Evolutionary conservation across 225 moss, liverwort and hornwort species (phyloP), one percentile per base, ranked within the genome.

Genomic region (Pleurozium schreberi): DNA sequence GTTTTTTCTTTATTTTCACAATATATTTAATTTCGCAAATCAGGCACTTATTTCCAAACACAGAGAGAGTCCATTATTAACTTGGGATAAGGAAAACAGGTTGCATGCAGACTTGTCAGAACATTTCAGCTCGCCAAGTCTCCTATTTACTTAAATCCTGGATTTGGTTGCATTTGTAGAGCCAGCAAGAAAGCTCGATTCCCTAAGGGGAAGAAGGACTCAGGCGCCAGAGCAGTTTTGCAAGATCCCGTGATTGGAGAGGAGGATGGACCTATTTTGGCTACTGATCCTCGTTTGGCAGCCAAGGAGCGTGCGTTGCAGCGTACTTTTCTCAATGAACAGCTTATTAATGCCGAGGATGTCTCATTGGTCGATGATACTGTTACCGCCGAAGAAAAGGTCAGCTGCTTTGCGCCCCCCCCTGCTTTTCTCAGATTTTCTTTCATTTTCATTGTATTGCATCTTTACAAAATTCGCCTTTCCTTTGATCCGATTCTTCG

Each of bases 151-250:
- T 66, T 17, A 11, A 88, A 26, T 53, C 75, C 28, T 66, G 69
- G 55, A 76, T 61, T 80, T 82, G 73, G 78, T 90, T 86, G 87
- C 76, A 64, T 66, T 70, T 87, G 64, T 49, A 93, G 96, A 91
- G 70, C 85, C 43, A 73, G 21, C n/a, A 98, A 97, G 85, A 98
- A 89, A 86, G 90, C 89, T 53, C 95, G 98, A 25, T 98, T 98
- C 92, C 98, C 98, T 7, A 98, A 97, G 89, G 98, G 98, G 43
- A 97, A 95, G 85, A 98, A 98, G 82, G 96, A 95, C 43, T 85
- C 88, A 21, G 87, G 70, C 42, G 55, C 85, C 28, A 91, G 66
- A 49, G 87, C 71, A 60, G 75, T 84, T 59, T 81, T 93, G 68
- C 85, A 69, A 68, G 93, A 64, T 83, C 89, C 93, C 45, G 91